Evolutionary conservation across 129 eudicot species (phyloP), one percentile per base, ranked within the genome.

Genomic region (Kitagawia praeruptora): DNA sequence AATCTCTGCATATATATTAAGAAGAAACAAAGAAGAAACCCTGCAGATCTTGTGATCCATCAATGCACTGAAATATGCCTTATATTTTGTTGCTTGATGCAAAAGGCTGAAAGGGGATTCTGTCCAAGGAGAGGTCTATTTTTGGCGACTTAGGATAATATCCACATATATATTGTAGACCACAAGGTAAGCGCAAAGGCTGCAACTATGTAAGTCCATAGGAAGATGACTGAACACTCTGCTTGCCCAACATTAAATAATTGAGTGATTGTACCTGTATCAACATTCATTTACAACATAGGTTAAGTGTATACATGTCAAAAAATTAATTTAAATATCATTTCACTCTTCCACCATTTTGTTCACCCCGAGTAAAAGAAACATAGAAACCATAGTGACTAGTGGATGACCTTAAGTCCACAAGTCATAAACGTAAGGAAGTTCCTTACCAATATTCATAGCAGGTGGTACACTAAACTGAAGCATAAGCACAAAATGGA

Each of bases 391-490:
- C 54, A 6, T 3, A 53, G 27, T 53, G 63, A 53, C 47, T 6
- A 51, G 21, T 54, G n/a, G 25, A n/a, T 5, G 67, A n/a, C 67
- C 34, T n/a, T 8, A 8, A 58, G 14, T 58, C 76, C 37, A 41
- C 76, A 72, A 5, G 1, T 38, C 6, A 40, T 23, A 42, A 73
- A 23, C 21, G 0, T 42, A 13, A 10, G 45, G n/a, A 5, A 28
- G 77, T 37, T 42, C 12, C 84, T 87, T 88, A 91, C 98, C 91
- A 8, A 95, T 83, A 53, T 85, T 91, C 96, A 87, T 92, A 48
- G 98, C 99, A 27, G 99, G 99, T 31, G 99, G 99, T 15, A 96
- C 79, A 4, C 89, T 66, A 77, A 84, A 96, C 81, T 96, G 99
- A 84, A 92, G 81, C 91, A 96, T 76, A 75, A 92, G 87, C 83